These are phyloP conservation scores for Quercus tomentella DNA, from an alignment of 331 rosid genomes.

Conservation along the genomic window DNA sequence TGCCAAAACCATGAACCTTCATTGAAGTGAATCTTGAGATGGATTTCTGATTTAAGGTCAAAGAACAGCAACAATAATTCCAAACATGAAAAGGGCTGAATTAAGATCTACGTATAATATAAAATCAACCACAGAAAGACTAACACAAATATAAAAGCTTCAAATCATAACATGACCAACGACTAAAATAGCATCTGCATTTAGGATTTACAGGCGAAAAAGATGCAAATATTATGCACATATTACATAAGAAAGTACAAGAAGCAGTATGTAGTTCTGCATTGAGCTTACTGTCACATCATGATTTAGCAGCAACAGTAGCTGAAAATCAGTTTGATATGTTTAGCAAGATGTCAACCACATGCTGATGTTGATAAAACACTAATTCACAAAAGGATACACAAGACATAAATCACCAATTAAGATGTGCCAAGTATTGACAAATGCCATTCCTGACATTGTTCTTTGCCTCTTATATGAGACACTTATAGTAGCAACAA, in stretches of 20 bases:
- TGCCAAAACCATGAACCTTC: conserved; percentile 54
- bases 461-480: neutral
- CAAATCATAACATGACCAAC: neutral
- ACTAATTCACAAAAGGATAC: neutral
- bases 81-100: conserved; percentile 2
- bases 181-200: neutral
- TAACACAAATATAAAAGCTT: neutral
- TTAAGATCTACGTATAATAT: neutral
- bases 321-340: neutral
- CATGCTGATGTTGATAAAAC: neutral
- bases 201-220: neutral
- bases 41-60: conserved; percentile 49
- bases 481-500: too few species aligned
- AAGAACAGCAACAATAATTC: conserved; percentile 33
- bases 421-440: neutral
- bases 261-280: too few species aligned
- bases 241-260: neutral
- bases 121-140: conserved; percentile 18
- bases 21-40: conserved; percentile 37
- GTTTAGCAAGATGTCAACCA: neutral
- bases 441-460: neutral
- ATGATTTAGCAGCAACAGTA: neutral
- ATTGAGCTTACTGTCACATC: too few species aligned
- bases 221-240: neutral
- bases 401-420: neutral